These are phyloP conservation scores for Baudoinia panamericana DNA, from an alignment of 495 filamentous ascomycete species.

Conservation along the genomic window DNA sequence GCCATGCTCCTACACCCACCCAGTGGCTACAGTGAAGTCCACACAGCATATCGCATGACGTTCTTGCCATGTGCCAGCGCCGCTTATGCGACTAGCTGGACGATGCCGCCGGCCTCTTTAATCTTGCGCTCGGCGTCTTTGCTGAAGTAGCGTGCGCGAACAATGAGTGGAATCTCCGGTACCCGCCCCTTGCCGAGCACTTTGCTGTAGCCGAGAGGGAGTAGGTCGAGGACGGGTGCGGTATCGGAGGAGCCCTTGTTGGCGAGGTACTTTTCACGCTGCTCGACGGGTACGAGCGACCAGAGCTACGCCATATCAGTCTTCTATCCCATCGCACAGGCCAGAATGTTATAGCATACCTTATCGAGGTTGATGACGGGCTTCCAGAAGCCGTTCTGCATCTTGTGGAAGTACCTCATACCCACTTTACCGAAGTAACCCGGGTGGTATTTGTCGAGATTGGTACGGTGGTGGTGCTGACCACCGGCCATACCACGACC, in stretches of 20 bases:
- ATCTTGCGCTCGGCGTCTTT: slow-evolving; percentile 88
- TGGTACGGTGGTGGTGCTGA: slow-evolving; percentile 73
- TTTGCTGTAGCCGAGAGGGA: slow-evolving; percentile 84
- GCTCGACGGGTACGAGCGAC: slow-evolving; percentile 68
- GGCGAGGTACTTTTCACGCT: slow-evolving; percentile 68
- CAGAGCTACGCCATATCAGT: no score
- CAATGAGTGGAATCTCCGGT: slow-evolving; percentile 71
- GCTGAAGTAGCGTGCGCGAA: slow-evolving; percentile 79
- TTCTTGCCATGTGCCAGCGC: not conserved
- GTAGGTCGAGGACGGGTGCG: slow-evolving; percentile 83
- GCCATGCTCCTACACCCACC: slow-evolving; percentile 5
- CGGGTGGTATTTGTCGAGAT: slow-evolving; percentile 88
- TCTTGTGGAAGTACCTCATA: slow-evolving; percentile 93
- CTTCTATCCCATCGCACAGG: no score
- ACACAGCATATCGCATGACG: not conserved
- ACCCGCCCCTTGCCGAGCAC: slow-evolving; percentile 86
- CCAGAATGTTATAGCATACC: no score
- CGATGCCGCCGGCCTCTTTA: slow-evolving; percentile 79
- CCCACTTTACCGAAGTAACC: slow-evolving; percentile 98
- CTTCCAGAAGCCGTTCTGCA: slow-evolving; percentile 83
- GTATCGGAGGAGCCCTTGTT: slow-evolving; percentile 53
- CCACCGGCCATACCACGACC: slow-evolving; percentile 94
- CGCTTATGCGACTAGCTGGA: slow-evolving; percentile 79
- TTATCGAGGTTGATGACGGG: slow-evolving; percentile 84
- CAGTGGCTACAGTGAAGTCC: not conserved